Evolutionary conservation across 495 filamentous ascomycete genomes (phyloP).

Genomic region (Schizothecium vesticola): DNA sequence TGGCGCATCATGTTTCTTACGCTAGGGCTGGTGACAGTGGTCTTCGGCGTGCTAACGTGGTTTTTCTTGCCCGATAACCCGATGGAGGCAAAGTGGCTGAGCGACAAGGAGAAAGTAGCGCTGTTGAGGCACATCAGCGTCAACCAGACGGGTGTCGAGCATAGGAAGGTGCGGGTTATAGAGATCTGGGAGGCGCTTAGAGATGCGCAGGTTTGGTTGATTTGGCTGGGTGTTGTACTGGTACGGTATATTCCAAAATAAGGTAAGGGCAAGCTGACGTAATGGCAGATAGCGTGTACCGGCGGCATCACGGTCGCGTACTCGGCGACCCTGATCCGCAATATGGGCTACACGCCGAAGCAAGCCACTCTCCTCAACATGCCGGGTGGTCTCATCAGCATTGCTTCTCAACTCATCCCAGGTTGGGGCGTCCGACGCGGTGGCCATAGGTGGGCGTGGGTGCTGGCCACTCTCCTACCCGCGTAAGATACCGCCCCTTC

Average conservation of each 20-base stretch:
- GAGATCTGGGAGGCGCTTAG: slow-evolving; percentile 34
- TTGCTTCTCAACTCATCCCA: slow-evolving; percentile 51
- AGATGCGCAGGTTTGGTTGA: slow-evolving; percentile 32
- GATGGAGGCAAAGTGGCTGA: slow-evolving; percentile 46
- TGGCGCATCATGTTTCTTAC: slow-evolving; percentile 61
- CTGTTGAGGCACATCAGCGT: slow-evolving; percentile 35
- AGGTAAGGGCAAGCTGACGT: too few species aligned
- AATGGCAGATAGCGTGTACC: slow-evolving; percentile 47
- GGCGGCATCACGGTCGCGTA: slow-evolving; percentile 60
- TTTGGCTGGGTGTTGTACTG: slow-evolving; percentile 24
- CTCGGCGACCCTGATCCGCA: slow-evolving; percentile 53
- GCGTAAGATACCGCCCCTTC: slow-evolving; percentile 21
- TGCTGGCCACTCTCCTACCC: slow-evolving; percentile 30
- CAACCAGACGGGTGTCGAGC: slow-evolving; percentile 49
- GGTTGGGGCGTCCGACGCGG: slow-evolving; percentile 36
- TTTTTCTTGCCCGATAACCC: slow-evolving; percentile 50
- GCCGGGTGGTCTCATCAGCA: slow-evolving; percentile 52
- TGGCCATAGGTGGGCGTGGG: slow-evolving; percentile 36
- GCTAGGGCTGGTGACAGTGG: slow-evolving; percentile 48
- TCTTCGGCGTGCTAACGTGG: slow-evolving; percentile 41
- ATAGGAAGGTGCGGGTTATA: slow-evolving; percentile 43
- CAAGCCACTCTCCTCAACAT: slow-evolving; percentile 55
- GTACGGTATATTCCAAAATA: slow-evolving; percentile 13
- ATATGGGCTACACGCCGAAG: slow-evolving; percentile 49
- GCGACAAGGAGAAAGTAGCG: slow-evolving; percentile 44